Conservation (phyloP, 2,329 filamentous ascomycete species). For the Fusarium robinianum region DNA sequence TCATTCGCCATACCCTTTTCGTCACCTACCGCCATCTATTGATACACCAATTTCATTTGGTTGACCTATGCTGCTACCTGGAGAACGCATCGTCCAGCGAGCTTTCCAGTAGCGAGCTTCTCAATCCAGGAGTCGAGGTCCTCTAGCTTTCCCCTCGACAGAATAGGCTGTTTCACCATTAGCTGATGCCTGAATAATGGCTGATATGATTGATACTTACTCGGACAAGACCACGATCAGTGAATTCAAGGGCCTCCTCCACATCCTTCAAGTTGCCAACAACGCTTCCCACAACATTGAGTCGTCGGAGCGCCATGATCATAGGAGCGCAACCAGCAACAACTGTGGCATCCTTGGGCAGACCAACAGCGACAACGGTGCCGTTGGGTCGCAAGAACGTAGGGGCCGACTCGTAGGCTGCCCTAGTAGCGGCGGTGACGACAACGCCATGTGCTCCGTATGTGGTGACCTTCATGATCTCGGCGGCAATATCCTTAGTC, state of each 20-base stretch:
- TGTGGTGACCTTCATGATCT: constrained; percentile 72
- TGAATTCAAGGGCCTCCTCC: constrained; percentile 36
- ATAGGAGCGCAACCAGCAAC: constrained; percentile 30
- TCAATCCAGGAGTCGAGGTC: constrained; percentile 31
- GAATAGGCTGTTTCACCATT: constrained; percentile 23
- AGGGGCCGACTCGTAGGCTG: constrained; percentile 91
- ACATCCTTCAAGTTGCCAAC: constrained; percentile 32
- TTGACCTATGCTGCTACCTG: constrained; percentile 23
- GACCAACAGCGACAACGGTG: constrained; percentile 79
- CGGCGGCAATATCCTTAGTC: constrained; percentile 74
- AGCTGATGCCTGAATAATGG: background rate
- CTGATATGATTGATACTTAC: constrained; percentile 14
- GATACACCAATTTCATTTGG: background rate
- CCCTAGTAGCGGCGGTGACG: constrained; percentile 80
- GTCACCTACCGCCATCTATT: too few relatives aligned
- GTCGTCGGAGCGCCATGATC: constrained; percentile 16
- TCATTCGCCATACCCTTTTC: too few relatives aligned
- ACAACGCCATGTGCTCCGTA: constrained; percentile 87
- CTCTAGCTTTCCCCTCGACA: constrained; percentile 33
- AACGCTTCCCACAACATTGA: constrained; percentile 35
- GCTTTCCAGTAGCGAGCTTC: constrained; percentile 27
- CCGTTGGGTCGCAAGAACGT: constrained; percentile 81
- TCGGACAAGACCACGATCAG: constrained; percentile 28
- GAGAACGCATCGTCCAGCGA: constrained; percentile 32
- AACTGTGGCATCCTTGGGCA: constrained; percentile 54